Conservation (phyloP, 208 protist species). For the Wallacemonas rigidus region DNA sequence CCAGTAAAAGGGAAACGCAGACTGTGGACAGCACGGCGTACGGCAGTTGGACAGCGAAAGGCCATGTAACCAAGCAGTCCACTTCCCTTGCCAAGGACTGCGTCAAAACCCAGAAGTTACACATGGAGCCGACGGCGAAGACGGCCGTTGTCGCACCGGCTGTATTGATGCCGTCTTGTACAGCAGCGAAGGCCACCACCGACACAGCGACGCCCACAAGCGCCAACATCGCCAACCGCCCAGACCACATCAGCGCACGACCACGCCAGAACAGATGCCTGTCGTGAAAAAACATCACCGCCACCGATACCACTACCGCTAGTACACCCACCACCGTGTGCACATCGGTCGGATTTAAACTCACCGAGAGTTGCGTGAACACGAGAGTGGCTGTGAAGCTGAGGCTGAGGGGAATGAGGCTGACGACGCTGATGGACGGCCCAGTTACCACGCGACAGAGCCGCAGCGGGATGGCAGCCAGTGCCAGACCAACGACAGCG, state of each 20-base stretch:
- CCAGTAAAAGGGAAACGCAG: too few relatives aligned
- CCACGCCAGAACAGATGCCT: background rate
- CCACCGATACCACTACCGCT: background rate
- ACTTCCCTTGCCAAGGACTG: background rate
- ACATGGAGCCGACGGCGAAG: background rate
- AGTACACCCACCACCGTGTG: slow-evolving; percentile 5
- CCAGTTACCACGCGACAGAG: background rate
- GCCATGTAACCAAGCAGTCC: background rate
- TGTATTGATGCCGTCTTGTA: background rate
- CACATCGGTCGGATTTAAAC: background rate
- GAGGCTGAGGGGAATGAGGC: background rate
- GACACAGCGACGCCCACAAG: background rate
- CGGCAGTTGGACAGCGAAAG: background rate
- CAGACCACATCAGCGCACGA: background rate
- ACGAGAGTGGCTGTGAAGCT: background rate
- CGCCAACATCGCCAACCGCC: background rate
- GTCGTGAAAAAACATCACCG: background rate
- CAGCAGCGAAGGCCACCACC: background rate
- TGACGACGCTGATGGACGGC: background rate
- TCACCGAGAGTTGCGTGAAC: background rate
- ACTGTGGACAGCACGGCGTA: background rate
- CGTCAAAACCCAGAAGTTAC: background rate
- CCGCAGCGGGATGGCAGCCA: background rate
- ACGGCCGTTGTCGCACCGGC: background rate
- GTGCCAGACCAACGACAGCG: background rate